Percentiles rank a stretch among this genome's conserved stretches.
Evolutionary conservation across 1,139 yeast genomes (phyloP).

Genomic region (Sugiyamaella japonica): DNA sequence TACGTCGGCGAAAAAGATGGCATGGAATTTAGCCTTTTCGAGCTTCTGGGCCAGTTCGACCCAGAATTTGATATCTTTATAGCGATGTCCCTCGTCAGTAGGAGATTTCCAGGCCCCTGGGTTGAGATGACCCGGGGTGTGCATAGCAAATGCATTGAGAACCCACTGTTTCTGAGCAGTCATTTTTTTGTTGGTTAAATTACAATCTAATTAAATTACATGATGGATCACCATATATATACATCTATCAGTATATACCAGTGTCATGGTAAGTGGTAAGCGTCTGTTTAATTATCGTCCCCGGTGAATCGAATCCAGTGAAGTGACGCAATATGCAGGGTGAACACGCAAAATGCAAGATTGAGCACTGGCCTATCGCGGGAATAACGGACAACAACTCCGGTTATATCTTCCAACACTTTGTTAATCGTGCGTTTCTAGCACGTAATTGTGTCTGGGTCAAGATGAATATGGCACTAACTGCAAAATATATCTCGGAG

Average conservation of each 20-base stretch:
- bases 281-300: not conserved
- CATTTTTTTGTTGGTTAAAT: conserved; percentile 4
- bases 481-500: not conserved
- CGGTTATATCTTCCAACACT: not conserved
- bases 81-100: conserved; percentile 42
- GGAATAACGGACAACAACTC: conserved; percentile 6
- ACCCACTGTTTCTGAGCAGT: conserved; percentile 32
- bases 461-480: not conserved
- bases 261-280: too few relatives aligned
- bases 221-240: not conserved
- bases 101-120: conserved; percentile 51
- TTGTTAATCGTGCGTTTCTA: not conserved
- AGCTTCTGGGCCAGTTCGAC: conserved; percentile 47
- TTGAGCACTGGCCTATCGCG: not conserved
- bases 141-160: conserved; percentile 47
- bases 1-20: conserved; percentile 51
- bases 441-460: conserved; percentile 1
- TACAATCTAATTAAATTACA: not conserved
- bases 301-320: not conserved
- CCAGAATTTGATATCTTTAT: conserved; percentile 50
- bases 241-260: not conserved
- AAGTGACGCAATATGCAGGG: conserved; percentile 12
- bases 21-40: conserved; percentile 50
- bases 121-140: conserved; percentile 45
- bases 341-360: not conserved